Evolutionary conservation across 1,139 yeast species (phyloP), one percentile per base, ranked within the genome.

Genomic region (Suhomyces bolitotheri): DNA sequence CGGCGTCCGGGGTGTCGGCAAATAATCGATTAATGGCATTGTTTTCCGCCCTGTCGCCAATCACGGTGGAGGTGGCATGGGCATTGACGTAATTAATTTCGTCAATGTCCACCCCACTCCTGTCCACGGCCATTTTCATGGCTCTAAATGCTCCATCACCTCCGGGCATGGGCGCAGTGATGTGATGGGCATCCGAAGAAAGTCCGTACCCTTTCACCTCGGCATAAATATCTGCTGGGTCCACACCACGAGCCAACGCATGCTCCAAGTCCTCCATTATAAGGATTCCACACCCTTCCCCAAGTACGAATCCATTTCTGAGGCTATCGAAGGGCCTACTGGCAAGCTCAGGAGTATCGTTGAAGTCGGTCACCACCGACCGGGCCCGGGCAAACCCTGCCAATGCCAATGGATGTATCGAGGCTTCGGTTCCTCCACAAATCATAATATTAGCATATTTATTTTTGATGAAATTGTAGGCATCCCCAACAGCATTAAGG

Each of bases 341-440:
- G 0, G 96, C 87, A 22, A 62, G 59, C 4, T 53, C 50, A 1
- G 96, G 96, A 1, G 56, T 56, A 33, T 82, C 83, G 43, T 78
- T 81, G 50, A 55, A 82, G 23, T 64, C 72, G 0, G 90, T 76
- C 2, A 82, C 80, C 9, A 92, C 76, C 5, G 95, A 82, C 48
- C 88, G 80, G 4, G 97, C 95, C 34, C 97, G 67, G 2, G 96
- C 84, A 64, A 94, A 94, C 1, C 97, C 98, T 0, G 95, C 86
- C 16, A 94, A 66, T 1, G 96, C 82, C 30, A 90, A 54, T 1
- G 97, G 97, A 55, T 89, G 95, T 7, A 89, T 67, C 7, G 89
- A 76, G 3, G 95, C 82, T 55, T 94, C 99, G 2, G 96, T 69
- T 1, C 97, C 95, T 11, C 98, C 98, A 13, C 96, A 94, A 2